A percentile compares a stretch with the other conserved stretches of the same genome.
Conservation (phyloP, 257 asterid genomes). For the Solanum virginianum region DNA sequence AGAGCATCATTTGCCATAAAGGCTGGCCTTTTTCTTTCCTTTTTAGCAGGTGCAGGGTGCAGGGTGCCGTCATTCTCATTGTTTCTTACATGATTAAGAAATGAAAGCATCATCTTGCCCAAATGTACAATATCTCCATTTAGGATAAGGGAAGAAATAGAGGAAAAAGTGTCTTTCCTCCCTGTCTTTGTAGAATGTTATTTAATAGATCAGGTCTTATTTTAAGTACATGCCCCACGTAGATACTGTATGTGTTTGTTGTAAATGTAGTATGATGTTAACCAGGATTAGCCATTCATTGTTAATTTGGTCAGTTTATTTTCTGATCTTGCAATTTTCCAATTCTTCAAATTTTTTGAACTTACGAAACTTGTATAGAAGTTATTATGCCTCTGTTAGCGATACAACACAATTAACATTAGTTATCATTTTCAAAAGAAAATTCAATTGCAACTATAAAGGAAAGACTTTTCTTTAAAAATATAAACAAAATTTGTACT, state of each 20-base stretch:
- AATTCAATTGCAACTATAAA: no score
- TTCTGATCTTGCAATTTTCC: neutral
- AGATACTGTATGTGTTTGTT: neutral
- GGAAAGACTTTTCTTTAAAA: no score
- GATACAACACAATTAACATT: no score
- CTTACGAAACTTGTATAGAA: no score
- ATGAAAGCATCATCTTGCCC: neutral
- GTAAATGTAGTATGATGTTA: neutral
- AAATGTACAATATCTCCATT: neutral
- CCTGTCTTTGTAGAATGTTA: neutral
- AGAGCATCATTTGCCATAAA: neutral
- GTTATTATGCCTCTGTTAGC: no score
- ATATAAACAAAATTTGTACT: no score
- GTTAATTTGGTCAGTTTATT: neutral
- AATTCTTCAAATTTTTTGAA: no score
- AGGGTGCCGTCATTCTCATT: neutral
- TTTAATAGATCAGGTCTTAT: neutral
- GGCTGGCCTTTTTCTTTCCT: neutral
- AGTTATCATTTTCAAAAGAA: no score
- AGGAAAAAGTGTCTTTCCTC: neutral
- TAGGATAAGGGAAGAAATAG: neutral
- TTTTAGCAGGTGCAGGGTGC: neutral
- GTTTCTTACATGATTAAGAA: neutral
- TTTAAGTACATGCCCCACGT: neutral
- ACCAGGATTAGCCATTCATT: neutral